Evolutionary conservation across 495 filamentous ascomycete species (phyloP), one percentile per base, ranked within the genome.

Genomic region (Stereocaulon alpinum): DNA sequence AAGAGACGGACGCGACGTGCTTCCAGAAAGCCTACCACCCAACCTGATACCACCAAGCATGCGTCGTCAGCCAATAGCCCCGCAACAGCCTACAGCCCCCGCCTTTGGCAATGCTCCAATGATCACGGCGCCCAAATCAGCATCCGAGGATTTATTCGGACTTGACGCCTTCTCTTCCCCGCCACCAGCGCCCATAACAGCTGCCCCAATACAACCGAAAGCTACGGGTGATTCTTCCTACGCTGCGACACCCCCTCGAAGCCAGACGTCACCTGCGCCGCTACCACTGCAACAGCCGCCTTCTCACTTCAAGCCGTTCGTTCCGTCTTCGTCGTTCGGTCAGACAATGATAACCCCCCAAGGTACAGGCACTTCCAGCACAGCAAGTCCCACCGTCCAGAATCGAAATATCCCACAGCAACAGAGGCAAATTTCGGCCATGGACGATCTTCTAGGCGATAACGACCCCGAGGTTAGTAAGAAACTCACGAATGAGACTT

Each of bases 371-470:
- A 81, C 82, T 18, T 90, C 89, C 0, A 78, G 70, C 56, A 69
- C 66, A 37, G 81, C 80, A 1, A 72, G 70, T 62, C 66, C 69
- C 34, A 51, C 29, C 22, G 66, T 58, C 6, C 57, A 66, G 27
- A 45, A 72, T 65, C 64, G 70, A 42, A 66, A 70, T 18, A 65
- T 73, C 0, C 66, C 69, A n/a, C 68, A 72, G 14, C 74, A 73
- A 56, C 76, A 77, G 45, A 73, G 73, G 18, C 75, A 77, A 17
- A 66, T 74, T 3, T 76, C 85, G 17, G 80, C 79, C 18, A 78
- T 87, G 61, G 91, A 97, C 64, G 94, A 97, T 72, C 78, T 98
- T n/a, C 81, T 97, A 11, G 93, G 94, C 22, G 93, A 96, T 62
- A 86, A 86, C 58, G 93, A 97, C 60, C 88, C 89, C 4, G 91